Base-by-base conservation (phyloP, 345 rosid species). In the Ceriops tagal region DNA sequence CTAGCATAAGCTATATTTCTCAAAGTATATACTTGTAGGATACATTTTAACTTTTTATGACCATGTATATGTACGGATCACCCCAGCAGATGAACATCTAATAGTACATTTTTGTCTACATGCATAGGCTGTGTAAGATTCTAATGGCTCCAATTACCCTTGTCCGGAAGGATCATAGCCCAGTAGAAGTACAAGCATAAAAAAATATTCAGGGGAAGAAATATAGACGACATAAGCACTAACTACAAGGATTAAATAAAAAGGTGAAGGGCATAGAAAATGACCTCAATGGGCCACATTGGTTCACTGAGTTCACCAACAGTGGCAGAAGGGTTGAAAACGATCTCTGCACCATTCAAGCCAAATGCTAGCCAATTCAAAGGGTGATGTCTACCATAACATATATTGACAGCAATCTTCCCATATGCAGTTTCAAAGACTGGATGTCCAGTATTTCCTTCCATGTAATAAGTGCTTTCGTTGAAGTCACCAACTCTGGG, bases 231-330 rank as follows among this genome's bases (percentile, higher is more conserved):
- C 5, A 58, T 11, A 30, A 53, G 39, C 32, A 47, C 16, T 19
- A 59, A 43, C 4, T 53, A 64, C 30, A 56, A 22, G 28, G 9
- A 24, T 22, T 53, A 10, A 22, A 3, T 10, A 53, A 53, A 46
- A 31, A 0, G 13, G 60, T 11, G 37, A 30, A 0, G 24, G 4
- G 32, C 26, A 34, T 34, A 65, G 72, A 22, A 58, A 39, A 28
- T 61, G 71, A 93, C 98, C 96, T 93, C 99, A 58, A 93, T 81
- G 22, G 99, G 96, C 99, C 99, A 93, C 99, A 93, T 92, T 64
- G 99, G 99, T 84, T 93, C 96, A 62, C 97, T 92, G 67, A 93
- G 96, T 83, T 80, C 91, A 76, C 97, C 99, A 28, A 92, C 99
- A 21, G 99, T 93, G 26, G 99, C 99, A 31, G 99, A 92, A 80